Evolutionary conservation across 805 yeast genomes (phyloP).

Genomic region (Yarrowia bubula): DNA sequence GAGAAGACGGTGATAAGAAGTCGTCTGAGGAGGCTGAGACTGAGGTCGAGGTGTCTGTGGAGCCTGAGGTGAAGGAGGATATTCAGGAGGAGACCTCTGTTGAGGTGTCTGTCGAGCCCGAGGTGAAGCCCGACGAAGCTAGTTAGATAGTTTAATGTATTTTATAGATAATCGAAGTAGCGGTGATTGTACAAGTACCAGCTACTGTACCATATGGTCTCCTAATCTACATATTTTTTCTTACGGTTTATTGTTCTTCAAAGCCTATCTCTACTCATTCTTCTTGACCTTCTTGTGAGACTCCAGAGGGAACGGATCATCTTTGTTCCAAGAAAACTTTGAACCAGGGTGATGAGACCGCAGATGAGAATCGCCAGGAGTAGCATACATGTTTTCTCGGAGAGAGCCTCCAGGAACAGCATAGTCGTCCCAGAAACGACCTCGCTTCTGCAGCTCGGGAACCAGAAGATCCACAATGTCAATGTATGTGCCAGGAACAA

Average conservation of each 20-base stretch:
- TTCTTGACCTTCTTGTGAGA: background rate
- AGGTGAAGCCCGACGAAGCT: background rate
- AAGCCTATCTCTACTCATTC: background rate
- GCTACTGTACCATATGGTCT: too few relatives aligned
- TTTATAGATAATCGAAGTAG: too few relatives aligned
- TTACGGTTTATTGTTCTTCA: too few relatives aligned
- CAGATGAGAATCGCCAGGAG: constrained; percentile 32
- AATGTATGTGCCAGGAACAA: constrained; percentile 42
- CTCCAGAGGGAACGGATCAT: background rate
- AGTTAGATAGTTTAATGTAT: background rate
- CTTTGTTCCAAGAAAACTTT: background rate
- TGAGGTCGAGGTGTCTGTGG: background rate
- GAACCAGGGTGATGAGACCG: constrained; percentile 31
- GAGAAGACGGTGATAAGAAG: constrained; percentile 17
- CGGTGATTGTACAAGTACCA: too few relatives aligned
- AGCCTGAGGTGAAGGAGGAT: background rate
- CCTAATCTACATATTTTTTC: too few relatives aligned
- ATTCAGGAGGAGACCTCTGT: too few relatives aligned
- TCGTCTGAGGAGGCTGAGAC: constrained; percentile 7
- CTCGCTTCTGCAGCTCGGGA: constrained; percentile 43
- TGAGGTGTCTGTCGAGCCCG: background rate
- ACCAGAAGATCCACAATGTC: constrained; percentile 43
- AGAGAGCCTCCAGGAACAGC: constrained; percentile 40
- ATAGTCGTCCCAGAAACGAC: constrained; percentile 43
- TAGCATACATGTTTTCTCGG: constrained; percentile 42